These are phyloP conservation scores for Saccharomyces hybrid DNA, from an alignment of 1,139 yeast genomes.

Conservation along the genomic window DNA sequence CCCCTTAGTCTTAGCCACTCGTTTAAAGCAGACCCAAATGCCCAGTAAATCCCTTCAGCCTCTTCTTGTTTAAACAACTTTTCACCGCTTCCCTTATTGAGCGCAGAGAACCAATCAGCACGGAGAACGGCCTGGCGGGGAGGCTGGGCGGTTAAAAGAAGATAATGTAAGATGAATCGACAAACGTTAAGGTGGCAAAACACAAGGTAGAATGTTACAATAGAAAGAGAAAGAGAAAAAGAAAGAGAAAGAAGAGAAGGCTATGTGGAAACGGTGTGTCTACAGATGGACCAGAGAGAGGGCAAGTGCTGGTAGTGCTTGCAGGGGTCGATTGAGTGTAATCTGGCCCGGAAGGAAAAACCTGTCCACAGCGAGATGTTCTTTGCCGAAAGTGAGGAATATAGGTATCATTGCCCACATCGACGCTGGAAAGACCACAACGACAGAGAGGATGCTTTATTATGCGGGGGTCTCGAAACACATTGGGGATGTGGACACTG, in stretches of 20 bases:
- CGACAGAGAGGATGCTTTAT: slow-evolving; percentile 87
- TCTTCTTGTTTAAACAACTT: neutral
- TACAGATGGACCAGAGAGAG: neutral
- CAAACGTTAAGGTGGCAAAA: neutral
- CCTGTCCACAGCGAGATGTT: neutral
- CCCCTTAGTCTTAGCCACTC: neutral
- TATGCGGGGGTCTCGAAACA: slow-evolving; percentile 74
- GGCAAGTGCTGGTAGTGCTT: neutral
- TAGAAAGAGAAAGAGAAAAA: neutral
- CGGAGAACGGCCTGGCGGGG: neutral
- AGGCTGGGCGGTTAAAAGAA: neutral
- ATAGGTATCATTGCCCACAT: slow-evolving; percentile 89
- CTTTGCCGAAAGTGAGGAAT: slow-evolving; percentile 27
- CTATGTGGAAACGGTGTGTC: neutral
- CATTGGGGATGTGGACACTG: slow-evolving; percentile 92
- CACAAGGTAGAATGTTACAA: neutral
- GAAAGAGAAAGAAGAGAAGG: neutral
- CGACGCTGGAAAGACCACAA: slow-evolving; percentile 94
- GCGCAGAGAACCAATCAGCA: neutral
- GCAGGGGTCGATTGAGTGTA: neutral
- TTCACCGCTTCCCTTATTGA: neutral
- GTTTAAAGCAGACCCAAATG: neutral
- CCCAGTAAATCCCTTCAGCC: neutral
- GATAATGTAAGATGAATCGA: neutral
- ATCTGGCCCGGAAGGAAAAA: neutral